These are phyloP conservation scores for Cryptosporidium baileyi DNA, from an alignment of 169 alveolate species.

Conservation along the genomic window DNA sequence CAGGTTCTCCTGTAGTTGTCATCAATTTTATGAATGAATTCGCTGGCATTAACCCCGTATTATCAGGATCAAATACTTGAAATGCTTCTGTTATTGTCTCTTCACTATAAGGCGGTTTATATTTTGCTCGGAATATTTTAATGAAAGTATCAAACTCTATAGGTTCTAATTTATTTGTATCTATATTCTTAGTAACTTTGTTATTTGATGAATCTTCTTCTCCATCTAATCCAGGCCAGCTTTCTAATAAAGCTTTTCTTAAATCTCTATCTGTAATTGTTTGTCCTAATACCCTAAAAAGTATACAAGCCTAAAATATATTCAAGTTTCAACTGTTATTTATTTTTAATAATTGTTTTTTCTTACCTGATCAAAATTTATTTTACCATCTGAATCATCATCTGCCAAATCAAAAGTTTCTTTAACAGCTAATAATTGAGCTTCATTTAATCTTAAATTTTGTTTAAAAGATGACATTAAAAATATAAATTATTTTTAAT, in stretches of 20 bases:
- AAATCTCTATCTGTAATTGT: conserved; percentile 55
- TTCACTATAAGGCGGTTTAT: conserved; percentile 37
- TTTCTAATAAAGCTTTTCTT: conserved; percentile 4
- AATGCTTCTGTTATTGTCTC: conserved; percentile 54
- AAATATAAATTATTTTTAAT: too few relatives aligned
- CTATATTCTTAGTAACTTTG: neutral
- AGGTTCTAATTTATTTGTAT: conserved; percentile 36
- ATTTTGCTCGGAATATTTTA: conserved; percentile 58
- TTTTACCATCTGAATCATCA: conserved; percentile 65
- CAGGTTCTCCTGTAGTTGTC: conserved; percentile 66
- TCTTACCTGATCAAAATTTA: conserved; percentile 69
- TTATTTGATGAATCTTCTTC: neutral
- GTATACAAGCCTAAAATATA: conserved; percentile 27
- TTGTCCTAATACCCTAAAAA: conserved; percentile 56
- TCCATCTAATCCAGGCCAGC: conserved; percentile 51
- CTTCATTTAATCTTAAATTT: conserved; percentile 47
- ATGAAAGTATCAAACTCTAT: conserved; percentile 61
- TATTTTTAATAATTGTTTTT: too few relatives aligned
- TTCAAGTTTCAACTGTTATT: neutral
- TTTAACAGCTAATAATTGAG: conserved; percentile 35
- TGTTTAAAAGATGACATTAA: conserved; percentile 7
- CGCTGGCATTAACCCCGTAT: conserved; percentile 53
- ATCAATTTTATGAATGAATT: conserved; percentile 19
- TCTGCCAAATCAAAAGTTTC: conserved; percentile 65
- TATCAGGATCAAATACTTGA: conserved; percentile 61